Evolutionary conservation across 2,329 filamentous ascomycete genomes (phyloP).

Genomic region (Colletotrichum sp.): DNA sequence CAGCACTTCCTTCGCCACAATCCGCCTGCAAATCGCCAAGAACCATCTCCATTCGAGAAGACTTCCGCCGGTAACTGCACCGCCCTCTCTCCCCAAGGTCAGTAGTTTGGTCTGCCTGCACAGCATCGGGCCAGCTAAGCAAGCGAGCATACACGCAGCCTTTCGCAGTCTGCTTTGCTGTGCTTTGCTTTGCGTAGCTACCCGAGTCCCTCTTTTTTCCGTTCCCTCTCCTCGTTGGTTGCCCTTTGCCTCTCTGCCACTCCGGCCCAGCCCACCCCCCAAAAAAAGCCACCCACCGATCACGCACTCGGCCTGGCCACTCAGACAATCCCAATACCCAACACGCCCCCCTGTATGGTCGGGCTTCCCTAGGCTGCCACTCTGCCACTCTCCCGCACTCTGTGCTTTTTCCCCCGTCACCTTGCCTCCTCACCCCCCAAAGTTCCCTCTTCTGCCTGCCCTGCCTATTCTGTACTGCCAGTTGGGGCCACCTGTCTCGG

Average conservation of each 20-base stretch:
- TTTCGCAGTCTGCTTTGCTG: not conserved
- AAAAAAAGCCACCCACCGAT: conserved; percentile 4
- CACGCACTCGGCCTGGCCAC: conserved; percentile 13
- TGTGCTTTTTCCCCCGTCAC: not conserved
- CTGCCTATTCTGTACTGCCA: conserved; percentile 24
- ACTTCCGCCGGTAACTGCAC: conserved; percentile 7
- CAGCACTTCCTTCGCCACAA: conserved; percentile 13
- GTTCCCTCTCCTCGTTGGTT: not conserved
- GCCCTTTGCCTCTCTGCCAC: not conserved
- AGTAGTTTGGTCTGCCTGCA: not conserved
- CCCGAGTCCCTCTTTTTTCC: not conserved
- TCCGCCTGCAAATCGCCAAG: conserved; percentile 6
- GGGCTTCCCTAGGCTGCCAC: conserved; percentile 18
- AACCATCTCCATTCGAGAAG: not conserved
- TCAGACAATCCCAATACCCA: not conserved
- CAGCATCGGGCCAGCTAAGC: not conserved
- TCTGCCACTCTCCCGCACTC: not conserved
- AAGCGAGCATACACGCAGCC: not conserved
- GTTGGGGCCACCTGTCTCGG: conserved; percentile 36
- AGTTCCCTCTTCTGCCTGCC: not conserved
- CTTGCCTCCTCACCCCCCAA: conserved; percentile 13
- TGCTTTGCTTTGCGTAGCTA: not conserved
- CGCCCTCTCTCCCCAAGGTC: conserved; percentile 7
- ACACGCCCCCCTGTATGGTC: conserved; percentile 6
- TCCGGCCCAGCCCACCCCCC: not conserved